phyloP scores from a whole-genome alignment of 768 basidiomycete species.

The Leccinum pellstonianum region DNA sequence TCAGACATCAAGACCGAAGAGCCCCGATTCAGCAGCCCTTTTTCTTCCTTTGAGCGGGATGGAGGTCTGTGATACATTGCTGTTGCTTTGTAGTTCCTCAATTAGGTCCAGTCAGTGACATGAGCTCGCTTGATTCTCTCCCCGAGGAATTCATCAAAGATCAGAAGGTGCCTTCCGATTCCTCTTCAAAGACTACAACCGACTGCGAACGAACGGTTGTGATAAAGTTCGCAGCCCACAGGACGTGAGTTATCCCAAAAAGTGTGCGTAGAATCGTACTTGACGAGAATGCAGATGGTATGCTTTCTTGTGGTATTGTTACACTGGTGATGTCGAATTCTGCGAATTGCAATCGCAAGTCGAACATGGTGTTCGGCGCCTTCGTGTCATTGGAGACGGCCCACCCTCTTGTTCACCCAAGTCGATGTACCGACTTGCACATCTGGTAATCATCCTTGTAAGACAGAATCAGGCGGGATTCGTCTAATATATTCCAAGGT shows the following conservation, averaged over 20 bases:
- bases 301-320: conserved; percentile 28
- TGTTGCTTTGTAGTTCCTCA: conserved; percentile 5
- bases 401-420: conserved; percentile 33
- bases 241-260: conserved; percentile 7
- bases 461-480: not conserved
- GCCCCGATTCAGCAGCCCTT: not conserved
- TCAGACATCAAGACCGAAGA: not conserved
- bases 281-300: conserved; percentile 17
- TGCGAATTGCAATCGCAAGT: conserved; percentile 17
- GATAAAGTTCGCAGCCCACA: conserved; percentile 17
- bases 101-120: conserved; percentile 5
- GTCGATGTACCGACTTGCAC: conserved; percentile 37
- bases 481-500: conserved; percentile 7
- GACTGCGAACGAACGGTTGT: not conserved
- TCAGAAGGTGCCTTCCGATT: not conserved
- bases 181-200: not conserved
- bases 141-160: conserved; percentile 10
- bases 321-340: conserved; percentile 23
- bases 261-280: not conserved
- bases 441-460: conserved; percentile 23
- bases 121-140: not conserved
- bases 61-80: conserved; percentile 2
- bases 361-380: not conserved
- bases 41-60: conserved; percentile 13
- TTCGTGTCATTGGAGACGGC: not conserved